Base-by-base conservation (phyloP, 2,329 filamentous ascomycete species). In the Blumeriella jaapii region DNA sequence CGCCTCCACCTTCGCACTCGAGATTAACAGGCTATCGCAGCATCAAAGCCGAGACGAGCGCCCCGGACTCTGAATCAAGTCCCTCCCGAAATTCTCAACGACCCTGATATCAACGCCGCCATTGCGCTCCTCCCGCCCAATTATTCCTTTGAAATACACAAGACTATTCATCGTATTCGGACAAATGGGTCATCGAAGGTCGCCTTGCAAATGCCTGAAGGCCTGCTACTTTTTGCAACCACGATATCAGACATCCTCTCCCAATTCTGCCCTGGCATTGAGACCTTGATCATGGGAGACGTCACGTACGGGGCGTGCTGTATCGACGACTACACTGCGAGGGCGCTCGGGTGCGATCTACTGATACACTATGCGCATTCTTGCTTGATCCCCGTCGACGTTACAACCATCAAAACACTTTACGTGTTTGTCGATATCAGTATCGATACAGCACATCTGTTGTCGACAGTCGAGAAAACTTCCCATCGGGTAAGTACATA, bases 341-440 rank as follows among this genome's bases (percentile, higher is more conserved):
- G 89, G 28, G 91, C 93, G 1, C 70, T 98, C 14, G 91, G 86
- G 2, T 98, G 91, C 57, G 91, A 98, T 51, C 65, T 98, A 5
- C 68, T 98, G 7, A 83, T 98, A 1, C 91, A 98, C 62, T 98
- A 98, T 56, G 91, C 91, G 1, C 91, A 98, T 61, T 93, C 83
- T 55, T 98, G 91, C 52, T 68, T 98, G 44, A 93, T 98, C 48
- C 91, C 91, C 0, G 86, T 96, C 8, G 89, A 93, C 48, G 83
- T 96, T 10, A 98, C 91, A 38, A 84, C 86, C 60, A 96, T 98
- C 55, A 91, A 93, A 59, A 96, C 89, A 1, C 69, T 98, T 0
- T 98, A 98, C 59, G 86, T 98, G 47, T 98, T 98, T 56, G 91
- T 98, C 37, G 87, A 94, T 58, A 98, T 98, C 54, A 84, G 80